Evolutionary conservation across 495 filamentous ascomycete species (phyloP).

Genomic region (Polyplosphaeria fusca): DNA sequence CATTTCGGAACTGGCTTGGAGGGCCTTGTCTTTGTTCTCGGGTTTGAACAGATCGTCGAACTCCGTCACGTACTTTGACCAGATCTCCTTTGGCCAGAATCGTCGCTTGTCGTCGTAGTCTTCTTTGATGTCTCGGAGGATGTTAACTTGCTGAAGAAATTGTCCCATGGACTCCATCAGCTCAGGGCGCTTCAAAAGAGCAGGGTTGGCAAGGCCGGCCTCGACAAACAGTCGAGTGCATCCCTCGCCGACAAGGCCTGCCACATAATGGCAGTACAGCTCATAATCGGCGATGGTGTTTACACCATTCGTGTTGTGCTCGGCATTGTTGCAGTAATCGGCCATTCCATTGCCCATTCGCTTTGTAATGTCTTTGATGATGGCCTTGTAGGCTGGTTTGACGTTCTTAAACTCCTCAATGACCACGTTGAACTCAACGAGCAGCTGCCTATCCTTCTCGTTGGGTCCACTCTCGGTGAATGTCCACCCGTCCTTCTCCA

Average conservation of each 20-base stretch:
- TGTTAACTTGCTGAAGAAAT: slow-evolving; percentile 97
- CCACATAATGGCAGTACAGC: slow-evolving; percentile 94
- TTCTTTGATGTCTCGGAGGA: slow-evolving; percentile 91
- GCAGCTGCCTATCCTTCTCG: slow-evolving; percentile 89
- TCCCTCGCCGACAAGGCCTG: slow-evolving; percentile 93
- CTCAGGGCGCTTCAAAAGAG: slow-evolving; percentile 69
- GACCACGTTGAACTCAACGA: slow-evolving; percentile 86
- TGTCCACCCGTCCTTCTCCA: slow-evolving; percentile 85
- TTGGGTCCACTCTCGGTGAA: slow-evolving; percentile 81
- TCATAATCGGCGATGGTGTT: slow-evolving; percentile 86
- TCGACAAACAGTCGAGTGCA: slow-evolving; percentile 88
- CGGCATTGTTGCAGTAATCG: slow-evolving; percentile 82
- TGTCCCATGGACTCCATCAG: slow-evolving; percentile 95
- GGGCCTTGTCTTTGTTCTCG: slow-evolving; percentile 71
- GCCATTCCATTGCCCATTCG: slow-evolving; percentile 99
- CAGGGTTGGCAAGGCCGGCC: slow-evolving; percentile 80
- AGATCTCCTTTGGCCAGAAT: slow-evolving; percentile 94
- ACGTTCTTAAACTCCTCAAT: slow-evolving; percentile 84
- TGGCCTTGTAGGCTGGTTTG: slow-evolving; percentile 75
- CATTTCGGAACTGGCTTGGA: slow-evolving; percentile 93
- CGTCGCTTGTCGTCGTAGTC: slow-evolving; percentile 80
- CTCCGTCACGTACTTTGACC: slow-evolving; percentile 86
- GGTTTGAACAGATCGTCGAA: slow-evolving; percentile 88
- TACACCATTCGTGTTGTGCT: slow-evolving; percentile 72
- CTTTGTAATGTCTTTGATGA: slow-evolving; percentile 90